These are phyloP conservation scores for Heritiera littoralis DNA, from an alignment of 345 rosid genomes.

Conservation along the genomic window DNA sequence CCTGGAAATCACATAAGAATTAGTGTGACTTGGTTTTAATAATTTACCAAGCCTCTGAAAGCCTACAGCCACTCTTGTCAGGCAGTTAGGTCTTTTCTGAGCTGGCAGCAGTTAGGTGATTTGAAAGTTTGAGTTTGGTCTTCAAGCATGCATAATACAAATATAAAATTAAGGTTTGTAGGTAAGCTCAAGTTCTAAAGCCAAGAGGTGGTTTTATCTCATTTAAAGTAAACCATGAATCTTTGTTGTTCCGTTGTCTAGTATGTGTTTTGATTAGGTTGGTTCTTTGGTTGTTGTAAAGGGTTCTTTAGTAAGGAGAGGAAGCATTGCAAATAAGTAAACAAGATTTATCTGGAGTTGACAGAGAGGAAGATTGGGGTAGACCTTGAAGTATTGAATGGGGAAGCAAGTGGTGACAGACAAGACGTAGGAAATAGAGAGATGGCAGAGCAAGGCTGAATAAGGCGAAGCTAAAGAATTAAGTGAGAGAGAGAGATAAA, in stretches of 20 bases:
- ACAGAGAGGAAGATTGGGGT: too few species aligned
- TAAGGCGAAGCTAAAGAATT: too few species aligned
- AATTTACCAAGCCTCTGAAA: not conserved
- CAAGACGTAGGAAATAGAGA: too few species aligned
- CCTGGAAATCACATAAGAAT: not conserved
- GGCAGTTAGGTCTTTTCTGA: not conserved
- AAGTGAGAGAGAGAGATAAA: too few species aligned
- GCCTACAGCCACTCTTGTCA: not conserved
- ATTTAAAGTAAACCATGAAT: not conserved
- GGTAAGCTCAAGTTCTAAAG: not conserved
- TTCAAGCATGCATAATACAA: not conserved
- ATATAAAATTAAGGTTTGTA: not conserved
- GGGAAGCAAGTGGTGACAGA: too few species aligned
- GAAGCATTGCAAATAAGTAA: too few species aligned
- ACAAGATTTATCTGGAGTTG: too few species aligned
- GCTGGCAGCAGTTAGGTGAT: not conserved
- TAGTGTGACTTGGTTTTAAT: not conserved
- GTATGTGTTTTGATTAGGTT: not conserved
- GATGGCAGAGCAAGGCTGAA: too few species aligned
- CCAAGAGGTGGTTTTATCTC: not conserved
- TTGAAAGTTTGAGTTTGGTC: not conserved
- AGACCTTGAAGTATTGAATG: too few species aligned
- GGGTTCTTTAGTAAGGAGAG: too few species aligned
- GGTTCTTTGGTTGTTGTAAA: not conserved
- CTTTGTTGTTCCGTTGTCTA: not conserved